These are phyloP conservation scores for Coccomyxa sp. DNA, from an alignment of 139 green algal genomes.

Conservation along the genomic window DNA sequence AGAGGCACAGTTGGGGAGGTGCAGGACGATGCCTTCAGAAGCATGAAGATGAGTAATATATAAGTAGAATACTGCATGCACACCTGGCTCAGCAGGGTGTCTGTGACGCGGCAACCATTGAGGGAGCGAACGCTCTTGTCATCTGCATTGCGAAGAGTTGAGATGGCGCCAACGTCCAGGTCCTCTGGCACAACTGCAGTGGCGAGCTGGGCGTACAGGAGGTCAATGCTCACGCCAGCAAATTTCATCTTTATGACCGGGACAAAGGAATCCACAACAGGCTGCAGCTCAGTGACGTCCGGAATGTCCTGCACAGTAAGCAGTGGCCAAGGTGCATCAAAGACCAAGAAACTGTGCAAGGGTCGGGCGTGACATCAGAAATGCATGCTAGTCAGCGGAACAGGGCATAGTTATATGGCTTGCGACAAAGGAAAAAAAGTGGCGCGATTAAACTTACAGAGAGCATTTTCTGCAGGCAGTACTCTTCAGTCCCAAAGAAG, in stretches of 20 bases:
- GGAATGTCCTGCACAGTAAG: conserved; percentile 21
- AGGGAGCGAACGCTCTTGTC: conserved; percentile 77
- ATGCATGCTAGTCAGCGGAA: neutral
- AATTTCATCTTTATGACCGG: conserved; percentile 93
- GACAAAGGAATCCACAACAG: conserved; percentile 86
- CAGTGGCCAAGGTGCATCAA: neutral
- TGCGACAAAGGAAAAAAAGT: neutral
- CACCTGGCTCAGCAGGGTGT: conserved; percentile 69
- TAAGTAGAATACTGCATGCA: too few species aligned
- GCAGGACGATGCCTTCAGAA: too few species aligned
- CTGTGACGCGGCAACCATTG: conserved; percentile 88
- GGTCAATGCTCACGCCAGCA: conserved; percentile 83
- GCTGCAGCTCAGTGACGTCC: conserved; percentile 73
- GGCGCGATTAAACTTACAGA: conserved; percentile 19
- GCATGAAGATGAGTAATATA: too few species aligned
- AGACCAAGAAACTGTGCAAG: too few species aligned
- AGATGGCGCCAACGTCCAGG: conserved; percentile 63
- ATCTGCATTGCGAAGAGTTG: conserved; percentile 82
- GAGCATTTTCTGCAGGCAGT: conserved; percentile 63
- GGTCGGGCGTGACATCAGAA: neutral
- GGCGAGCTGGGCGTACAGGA: conserved; percentile 82
- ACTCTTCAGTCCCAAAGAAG: conserved; percentile 82
- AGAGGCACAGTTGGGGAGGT: too few species aligned
- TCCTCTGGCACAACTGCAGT: conserved; percentile 58
- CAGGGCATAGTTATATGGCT: neutral